Evolutionary conservation across 148 eudicot species (phyloP).

Genomic region (Beta vulgaris): DNA sequence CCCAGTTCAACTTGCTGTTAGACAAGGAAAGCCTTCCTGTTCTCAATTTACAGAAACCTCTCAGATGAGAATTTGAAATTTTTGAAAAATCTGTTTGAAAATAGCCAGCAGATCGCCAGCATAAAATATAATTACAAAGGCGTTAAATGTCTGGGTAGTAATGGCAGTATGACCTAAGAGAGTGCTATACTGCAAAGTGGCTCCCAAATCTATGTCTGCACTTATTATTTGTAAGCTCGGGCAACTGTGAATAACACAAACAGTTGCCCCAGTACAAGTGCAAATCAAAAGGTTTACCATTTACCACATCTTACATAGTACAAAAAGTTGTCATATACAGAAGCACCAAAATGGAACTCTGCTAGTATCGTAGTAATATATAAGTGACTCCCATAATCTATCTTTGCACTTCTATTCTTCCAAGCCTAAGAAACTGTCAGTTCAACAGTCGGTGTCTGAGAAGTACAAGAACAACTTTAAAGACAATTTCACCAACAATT

Average conservation of each 20-base stretch:
- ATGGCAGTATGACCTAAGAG: background rate
- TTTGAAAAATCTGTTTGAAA: background rate
- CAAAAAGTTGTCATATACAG: background rate
- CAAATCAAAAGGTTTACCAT: background rate
- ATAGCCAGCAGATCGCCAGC: background rate
- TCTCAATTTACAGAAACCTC: background rate
- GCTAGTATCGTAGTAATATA: background rate
- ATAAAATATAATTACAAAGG: background rate
- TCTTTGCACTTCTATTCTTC: background rate
- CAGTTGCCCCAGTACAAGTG: background rate
- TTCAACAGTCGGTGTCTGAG: background rate
- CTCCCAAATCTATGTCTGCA: background rate
- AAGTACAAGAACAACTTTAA: background rate
- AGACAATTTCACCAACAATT: background rate
- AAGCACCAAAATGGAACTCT: background rate
- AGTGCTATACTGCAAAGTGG: slow-evolving; percentile 1
- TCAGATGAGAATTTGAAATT: background rate
- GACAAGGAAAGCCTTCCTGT: background rate
- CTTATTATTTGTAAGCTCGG: background rate
- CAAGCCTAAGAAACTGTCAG: background rate
- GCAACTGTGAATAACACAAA: background rate
- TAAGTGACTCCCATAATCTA: background rate
- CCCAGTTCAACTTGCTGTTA: background rate
- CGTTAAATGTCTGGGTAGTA: background rate
- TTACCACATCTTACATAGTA: background rate